Conservation (phyloP, 139 green algal genomes). For the Chlorella sp. region DNA sequence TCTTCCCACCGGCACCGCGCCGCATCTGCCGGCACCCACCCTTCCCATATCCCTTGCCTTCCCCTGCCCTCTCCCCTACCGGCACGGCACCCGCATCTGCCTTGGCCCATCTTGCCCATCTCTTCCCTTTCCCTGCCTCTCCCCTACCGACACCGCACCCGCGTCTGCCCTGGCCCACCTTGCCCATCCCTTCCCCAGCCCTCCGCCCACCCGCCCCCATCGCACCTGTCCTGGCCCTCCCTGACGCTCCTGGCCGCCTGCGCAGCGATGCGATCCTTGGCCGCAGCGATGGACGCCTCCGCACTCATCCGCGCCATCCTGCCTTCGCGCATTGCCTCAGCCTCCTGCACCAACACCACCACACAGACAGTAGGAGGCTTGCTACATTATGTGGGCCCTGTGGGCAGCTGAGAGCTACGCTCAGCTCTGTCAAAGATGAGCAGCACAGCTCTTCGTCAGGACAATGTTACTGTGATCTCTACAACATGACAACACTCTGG, state of each 20-base stretch:
- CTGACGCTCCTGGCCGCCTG: background rate
- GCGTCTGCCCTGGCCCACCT: no score
- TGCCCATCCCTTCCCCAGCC: no score
- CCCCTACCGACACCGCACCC: no score
- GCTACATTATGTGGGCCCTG: no score
- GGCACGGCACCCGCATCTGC: no score
- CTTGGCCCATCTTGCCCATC: no score
- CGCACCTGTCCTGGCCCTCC: background rate
- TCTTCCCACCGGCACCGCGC: no score
- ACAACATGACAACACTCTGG: background rate
- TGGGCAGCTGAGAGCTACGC: background rate
- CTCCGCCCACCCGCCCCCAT: background rate
- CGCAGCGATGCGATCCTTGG: constrained; percentile 2
- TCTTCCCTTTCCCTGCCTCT: no score
- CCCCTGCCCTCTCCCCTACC: background rate
- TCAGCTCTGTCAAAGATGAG: background rate
- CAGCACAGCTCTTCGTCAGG: background rate
- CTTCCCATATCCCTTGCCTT: background rate
- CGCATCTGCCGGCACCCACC: no score
- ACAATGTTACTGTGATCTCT: no score
- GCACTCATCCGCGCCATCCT: constrained; percentile 14
- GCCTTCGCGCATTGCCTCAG: constrained; percentile 4
- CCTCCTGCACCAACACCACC: no score
- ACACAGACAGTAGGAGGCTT: no score
- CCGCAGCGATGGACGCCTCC: constrained; percentile 19